Conservation (phyloP, 2,329 filamentous ascomycete genomes). For the Purpureocillium takamizusanense region DNA sequence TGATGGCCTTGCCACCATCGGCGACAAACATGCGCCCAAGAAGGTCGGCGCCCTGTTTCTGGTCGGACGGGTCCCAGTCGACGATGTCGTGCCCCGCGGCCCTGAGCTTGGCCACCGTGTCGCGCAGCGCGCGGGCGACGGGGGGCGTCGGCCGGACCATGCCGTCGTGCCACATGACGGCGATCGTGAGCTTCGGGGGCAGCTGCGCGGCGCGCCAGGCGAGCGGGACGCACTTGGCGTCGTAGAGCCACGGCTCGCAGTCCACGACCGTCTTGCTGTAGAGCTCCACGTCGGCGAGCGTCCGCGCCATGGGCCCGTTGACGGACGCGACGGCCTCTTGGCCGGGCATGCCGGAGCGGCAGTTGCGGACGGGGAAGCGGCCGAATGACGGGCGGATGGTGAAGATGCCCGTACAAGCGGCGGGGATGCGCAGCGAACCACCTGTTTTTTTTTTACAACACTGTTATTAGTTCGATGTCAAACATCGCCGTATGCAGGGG, state of each 20-base stretch:
- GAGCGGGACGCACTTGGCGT: constrained; percentile 49
- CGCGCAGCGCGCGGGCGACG: constrained; percentile 44
- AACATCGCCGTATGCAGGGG: too few relatives aligned
- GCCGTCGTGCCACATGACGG: constrained; percentile 56
- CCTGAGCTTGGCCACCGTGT: constrained; percentile 32
- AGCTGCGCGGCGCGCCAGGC: constrained; percentile 37
- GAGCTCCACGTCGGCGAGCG: constrained; percentile 43
- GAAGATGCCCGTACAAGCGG: constrained; percentile 49
- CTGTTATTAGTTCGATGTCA: too few relatives aligned
- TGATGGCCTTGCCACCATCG: constrained; percentile 34
- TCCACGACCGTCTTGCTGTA: constrained; percentile 44
- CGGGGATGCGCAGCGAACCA: constrained; percentile 43
- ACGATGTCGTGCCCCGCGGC: constrained; percentile 41
- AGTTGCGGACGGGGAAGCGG: constrained; percentile 46
- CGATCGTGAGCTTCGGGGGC: constrained; percentile 40
- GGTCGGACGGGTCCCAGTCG: constrained; percentile 38
- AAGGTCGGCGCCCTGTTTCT: constrained; percentile 25
- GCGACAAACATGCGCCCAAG: constrained; percentile 38
- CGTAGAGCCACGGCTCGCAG: constrained; percentile 44
- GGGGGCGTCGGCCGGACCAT: constrained; percentile 59
- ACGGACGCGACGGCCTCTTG: constrained; percentile 57
- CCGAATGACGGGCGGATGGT: constrained; percentile 48
- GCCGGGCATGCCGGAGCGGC: constrained; percentile 49
- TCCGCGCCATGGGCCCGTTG: constrained; percentile 52
- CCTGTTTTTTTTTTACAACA: too few relatives aligned